Conservation (phyloP, 139 green algal genomes). For the Coelastrella sp. region DNA sequence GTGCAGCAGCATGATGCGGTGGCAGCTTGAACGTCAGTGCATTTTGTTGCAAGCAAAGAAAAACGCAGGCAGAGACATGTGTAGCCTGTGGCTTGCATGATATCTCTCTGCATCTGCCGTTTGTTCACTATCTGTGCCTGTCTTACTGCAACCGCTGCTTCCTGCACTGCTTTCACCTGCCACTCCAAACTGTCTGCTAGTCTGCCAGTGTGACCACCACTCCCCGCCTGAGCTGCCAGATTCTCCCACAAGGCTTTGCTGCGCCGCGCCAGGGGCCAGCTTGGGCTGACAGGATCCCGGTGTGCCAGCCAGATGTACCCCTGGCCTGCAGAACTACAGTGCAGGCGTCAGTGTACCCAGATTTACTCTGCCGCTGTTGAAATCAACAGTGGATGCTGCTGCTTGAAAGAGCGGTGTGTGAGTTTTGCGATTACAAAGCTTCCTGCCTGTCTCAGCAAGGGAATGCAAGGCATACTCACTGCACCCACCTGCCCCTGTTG, state of each 20-base stretch:
- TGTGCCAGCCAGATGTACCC: conserved; percentile 84
- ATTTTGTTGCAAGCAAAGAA: too few relatives aligned
- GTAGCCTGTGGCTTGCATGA: not conserved
- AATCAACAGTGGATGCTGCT: not conserved
- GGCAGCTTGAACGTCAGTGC: too few relatives aligned
- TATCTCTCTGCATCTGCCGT: not conserved
- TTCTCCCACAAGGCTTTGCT: conserved; percentile 69
- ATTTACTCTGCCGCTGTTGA: not conserved
- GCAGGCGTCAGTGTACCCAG: too few relatives aligned
- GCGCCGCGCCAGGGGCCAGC: conserved; percentile 63
- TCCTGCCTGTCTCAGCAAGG: not conserved
- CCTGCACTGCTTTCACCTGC: conserved; percentile 47
- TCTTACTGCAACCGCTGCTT: too few relatives aligned
- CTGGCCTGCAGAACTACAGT: conserved; percentile 57
- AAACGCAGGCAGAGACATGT: too few relatives aligned
- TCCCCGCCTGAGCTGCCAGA: not conserved
- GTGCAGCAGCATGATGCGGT: too few relatives aligned
- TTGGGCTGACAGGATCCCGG: conserved; percentile 47
- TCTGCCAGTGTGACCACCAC: not conserved
- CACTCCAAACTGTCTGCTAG: conserved; percentile 49
- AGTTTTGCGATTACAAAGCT: not conserved
- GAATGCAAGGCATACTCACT: not conserved
- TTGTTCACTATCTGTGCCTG: not conserved
- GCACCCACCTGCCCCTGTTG: conserved; percentile 67
- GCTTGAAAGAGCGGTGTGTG: not conserved